Base-by-base conservation (phyloP, 192 early-diverging fungal genomes). In the Coemansia sp. region DNA sequence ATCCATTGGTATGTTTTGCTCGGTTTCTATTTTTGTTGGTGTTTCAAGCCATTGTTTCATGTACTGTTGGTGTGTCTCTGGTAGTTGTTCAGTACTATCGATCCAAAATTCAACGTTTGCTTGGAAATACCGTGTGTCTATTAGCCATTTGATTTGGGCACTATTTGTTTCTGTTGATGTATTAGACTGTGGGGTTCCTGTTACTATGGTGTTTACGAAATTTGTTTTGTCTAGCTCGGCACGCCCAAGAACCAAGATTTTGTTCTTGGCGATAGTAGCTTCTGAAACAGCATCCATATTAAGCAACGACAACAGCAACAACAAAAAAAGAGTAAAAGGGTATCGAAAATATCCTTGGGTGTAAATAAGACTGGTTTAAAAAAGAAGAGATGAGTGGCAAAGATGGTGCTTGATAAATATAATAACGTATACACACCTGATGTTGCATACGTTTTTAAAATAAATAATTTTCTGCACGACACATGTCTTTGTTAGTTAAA, bases 71-170 rank as follows among this genome's bases (percentile, higher is more conserved):
- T 72, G 51, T 0, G 47, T 17, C 7, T 30, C 18, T 13, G 64
- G 24, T 2, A 64, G 53, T 13, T 17, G 42, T 6, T 74, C 72
- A 4, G 72, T 74, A 53, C 33, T 67, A 46, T 74, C 72, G 7
- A 65, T 42, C 72, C 72, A 74, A 20, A 74, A 60, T 53, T 74
- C 72, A 7, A 67, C 44, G 7, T 28, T 19, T 4, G 60, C 64
- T 6, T 32, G 9, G 38, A 60, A 74, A 56, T 74, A 74, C 26
- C 64, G 59, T 13, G 72, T 74, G 2, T 55, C 37, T 9, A 74
- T 46, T n/a, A 22, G 37, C 72, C 72, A 74, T 9, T 39, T 39
- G 23, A 67, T 42, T 30, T 60, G 48, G 29, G 51, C 35, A 18
- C n/a, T n/a, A n/a, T 40, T 50, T 0, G 26, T 49, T 1, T 57